Percentiles rank a stretch among this genome's conserved stretches.
phyloP scores from a whole-genome alignment of 441 rosid genomes.

The Populus hybrid region DNA sequence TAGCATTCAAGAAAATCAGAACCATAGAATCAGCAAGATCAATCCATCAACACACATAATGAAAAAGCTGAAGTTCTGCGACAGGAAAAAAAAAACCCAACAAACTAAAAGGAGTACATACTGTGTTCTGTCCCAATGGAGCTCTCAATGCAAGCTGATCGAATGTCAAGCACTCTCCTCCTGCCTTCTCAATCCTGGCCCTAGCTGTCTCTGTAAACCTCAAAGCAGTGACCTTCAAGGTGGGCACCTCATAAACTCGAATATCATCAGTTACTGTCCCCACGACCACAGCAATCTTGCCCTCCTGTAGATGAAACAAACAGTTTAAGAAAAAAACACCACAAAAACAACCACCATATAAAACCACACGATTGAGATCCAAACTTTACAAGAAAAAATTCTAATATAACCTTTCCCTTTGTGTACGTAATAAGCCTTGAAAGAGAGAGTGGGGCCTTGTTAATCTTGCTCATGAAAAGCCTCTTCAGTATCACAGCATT shows the following conservation, averaged over 20 bases:
- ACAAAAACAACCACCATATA: not conserved
- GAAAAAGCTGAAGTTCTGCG: not conserved
- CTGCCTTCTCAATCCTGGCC: conserved; percentile 89
- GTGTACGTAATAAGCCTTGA: conserved; percentile 57
- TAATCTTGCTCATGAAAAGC: conserved; percentile 89
- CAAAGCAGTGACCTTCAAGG: conserved; percentile 78
- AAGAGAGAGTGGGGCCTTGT: conserved; percentile 85
- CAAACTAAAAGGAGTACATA: conserved; percentile 15
- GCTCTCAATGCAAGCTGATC: conserved; percentile 88
- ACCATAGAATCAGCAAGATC: not conserved
- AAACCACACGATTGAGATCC: not conserved
- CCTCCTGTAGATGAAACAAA: conserved; percentile 38
- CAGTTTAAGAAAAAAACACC: not conserved
- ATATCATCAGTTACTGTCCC: conserved; percentile 85
- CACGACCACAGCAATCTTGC: conserved; percentile 75
- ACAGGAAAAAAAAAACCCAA: not conserved
- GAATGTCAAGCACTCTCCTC: conserved; percentile 94
- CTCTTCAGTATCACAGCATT: conserved; percentile 88
- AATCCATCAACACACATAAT: not conserved
- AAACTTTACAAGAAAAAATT: not conserved
- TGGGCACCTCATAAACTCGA: conserved; percentile 79
- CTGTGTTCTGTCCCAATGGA: conserved; percentile 96
- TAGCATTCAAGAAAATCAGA: not conserved
- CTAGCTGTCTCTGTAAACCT: conserved; percentile 87
- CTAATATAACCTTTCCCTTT: conserved; percentile 52